These are phyloP conservation scores for Pichia sp. DNA, from an alignment of 1,139 yeast species.

Conservation along the genomic window DNA sequence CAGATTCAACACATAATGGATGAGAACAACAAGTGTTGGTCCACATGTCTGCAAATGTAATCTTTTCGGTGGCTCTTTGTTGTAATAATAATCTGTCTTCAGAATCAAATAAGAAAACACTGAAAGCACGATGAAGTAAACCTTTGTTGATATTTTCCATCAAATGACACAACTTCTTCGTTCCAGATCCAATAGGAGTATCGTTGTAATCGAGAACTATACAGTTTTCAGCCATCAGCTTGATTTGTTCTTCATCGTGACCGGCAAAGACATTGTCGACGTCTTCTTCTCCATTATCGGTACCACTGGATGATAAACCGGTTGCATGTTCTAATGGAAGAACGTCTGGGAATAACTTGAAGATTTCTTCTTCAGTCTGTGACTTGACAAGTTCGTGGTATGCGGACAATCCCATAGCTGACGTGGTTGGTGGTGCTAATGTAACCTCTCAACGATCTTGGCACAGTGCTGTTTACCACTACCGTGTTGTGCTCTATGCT, in stretches of 20 bases:
- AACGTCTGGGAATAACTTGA: constrained; percentile 62
- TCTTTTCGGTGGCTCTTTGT: constrained; percentile 94
- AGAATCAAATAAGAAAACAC: constrained; percentile 84
- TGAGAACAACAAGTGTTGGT: constrained; percentile 99
- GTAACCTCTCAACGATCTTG: neutral
- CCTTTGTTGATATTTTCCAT: constrained; percentile 87
- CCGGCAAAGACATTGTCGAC: constrained; percentile 55
- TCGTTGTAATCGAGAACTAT: constrained; percentile 90
- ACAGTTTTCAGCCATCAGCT: constrained; percentile 95
- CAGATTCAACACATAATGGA: constrained; percentile 82
- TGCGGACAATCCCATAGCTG: constrained; percentile 12
- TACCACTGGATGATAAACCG: constrained; percentile 40
- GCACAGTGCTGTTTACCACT: neutral
- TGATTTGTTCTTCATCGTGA: constrained; percentile 91
- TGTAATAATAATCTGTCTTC: constrained; percentile 68
- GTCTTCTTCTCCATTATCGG: constrained; percentile 26
- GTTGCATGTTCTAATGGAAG: constrained; percentile 50
- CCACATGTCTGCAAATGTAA: constrained; percentile 97
- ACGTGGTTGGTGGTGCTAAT: too few species aligned
- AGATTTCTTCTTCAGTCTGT: constrained; percentile 44
- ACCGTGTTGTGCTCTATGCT: too few species aligned
- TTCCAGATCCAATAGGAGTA: constrained; percentile 86
- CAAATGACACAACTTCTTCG: constrained; percentile 89
- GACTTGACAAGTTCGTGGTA: constrained; percentile 56
- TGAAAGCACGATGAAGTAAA: constrained; percentile 90